Evolutionary conservation across 768 basidiomycete genomes (phyloP), one percentile per base, ranked within the genome.

Genomic region (Mrakia blollopis): DNA sequence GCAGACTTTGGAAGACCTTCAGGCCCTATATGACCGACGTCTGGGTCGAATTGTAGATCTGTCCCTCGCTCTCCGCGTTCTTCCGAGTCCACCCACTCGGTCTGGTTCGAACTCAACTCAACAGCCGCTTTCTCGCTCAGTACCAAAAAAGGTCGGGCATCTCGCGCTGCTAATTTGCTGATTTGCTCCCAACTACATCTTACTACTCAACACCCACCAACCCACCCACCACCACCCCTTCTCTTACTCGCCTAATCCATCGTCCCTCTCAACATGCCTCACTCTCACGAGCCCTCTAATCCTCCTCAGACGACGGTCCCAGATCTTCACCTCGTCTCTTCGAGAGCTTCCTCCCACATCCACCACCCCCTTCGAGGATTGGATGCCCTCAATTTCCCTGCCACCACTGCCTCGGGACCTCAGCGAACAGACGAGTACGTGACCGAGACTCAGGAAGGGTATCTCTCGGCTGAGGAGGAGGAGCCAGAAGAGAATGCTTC

Each of bases 341-440:
- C 32, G 37, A 32, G 37, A 30, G 30, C 63, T 16, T 65, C 37
- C 32, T 65, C 37, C 21, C 30, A 35, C 63, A 39, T 39, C 18
- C 63, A 32, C 16, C 63, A 35, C 63, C 37, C 63, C 30, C n/a
- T 47, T 37, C 37, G 39, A 23, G 70, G 50, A n/a, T n/a, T 52
- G 21, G 72, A 62, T 28, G 60, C 72, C 10, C 10, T 61, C 57
- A 54, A n/a, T 35, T 32, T 39, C n/a, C 72, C 72, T 3, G 32
- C 30, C 0, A 28, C 21, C 5, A 73, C 54, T 39, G 41, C 54
- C 21, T 23, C 72, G 3, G 57, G 35, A 5, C 16, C 23, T 3
- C 18, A 32, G 10, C 37, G 30, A 25, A 60, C 72, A 18, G 60
- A 62, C 37, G 73, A 73, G 73, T 73, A 73, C 73, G 35, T 63